Conservation (phyloP, 768 basidiomycete species). For the Lentinus tigrinus region DNA sequence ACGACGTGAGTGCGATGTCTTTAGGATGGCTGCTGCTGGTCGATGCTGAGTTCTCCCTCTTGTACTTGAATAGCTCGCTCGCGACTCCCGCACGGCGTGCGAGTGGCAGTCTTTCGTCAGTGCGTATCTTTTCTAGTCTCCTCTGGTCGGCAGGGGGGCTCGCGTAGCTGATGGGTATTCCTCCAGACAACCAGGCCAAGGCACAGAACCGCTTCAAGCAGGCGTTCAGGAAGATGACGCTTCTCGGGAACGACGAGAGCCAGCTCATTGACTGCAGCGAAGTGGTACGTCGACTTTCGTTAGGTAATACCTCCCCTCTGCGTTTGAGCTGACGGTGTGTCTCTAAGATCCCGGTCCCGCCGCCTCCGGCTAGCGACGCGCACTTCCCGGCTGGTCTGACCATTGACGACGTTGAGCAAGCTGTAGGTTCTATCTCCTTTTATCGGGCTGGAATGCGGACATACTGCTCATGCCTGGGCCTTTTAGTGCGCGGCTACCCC, state of each 20-base stretch:
- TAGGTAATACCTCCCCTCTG: no score
- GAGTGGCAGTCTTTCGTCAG: constrained; percentile 33
- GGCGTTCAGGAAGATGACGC: constrained; percentile 31
- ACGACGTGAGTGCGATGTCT: no score
- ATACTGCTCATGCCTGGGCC: no score
- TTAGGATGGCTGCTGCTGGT: no score
- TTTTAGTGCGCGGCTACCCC: constrained; percentile 12
- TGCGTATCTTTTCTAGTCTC: constrained; percentile 1
- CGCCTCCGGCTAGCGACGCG: constrained; percentile 11
- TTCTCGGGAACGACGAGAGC: constrained; percentile 27
- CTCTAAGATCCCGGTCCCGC: constrained; percentile 13
- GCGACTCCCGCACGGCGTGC: constrained; percentile 36
- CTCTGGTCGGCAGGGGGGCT: background rate
- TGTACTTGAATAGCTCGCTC: no score
- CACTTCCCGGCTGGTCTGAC: constrained; percentile 25
- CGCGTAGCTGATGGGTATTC: background rate
- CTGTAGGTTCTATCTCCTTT: no score
- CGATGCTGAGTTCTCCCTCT: no score
- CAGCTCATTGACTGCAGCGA: constrained; percentile 19
- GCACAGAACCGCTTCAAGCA: constrained; percentile 26
- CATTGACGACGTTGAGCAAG: constrained; percentile 25
- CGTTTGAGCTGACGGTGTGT: no score
- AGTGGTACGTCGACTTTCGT: no score
- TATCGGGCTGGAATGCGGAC: no score
- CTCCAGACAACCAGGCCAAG: constrained; percentile 24